Conservation (phyloP, 345 rosid genomes). For the Adansonia digitata region DNA sequence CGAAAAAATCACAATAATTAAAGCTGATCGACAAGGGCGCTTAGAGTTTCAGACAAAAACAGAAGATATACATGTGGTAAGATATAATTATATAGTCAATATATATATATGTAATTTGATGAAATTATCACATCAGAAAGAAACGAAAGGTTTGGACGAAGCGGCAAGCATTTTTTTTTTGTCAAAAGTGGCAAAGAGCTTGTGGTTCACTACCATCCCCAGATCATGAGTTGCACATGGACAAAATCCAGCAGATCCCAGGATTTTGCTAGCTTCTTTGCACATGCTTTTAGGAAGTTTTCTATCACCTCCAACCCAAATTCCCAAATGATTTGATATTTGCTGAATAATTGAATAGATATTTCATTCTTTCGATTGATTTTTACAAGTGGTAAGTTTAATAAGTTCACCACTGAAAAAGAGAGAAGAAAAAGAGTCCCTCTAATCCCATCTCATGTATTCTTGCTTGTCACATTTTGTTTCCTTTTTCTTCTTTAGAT, state of each 20-base stretch:
- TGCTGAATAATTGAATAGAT: too few relatives aligned
- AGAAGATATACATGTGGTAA: not conserved
- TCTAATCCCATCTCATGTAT: not conserved
- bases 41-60: not conserved
- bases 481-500: not conserved
- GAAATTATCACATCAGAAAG: not conserved
- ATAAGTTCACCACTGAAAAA: not conserved
- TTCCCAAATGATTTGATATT: not conserved
- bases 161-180: too few relatives aligned
- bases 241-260: not conserved
- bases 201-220: not conserved
- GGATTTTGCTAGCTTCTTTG: not conserved
- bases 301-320: too few relatives aligned
- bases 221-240: not conserved
- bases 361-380: not conserved
- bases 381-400: not conserved
- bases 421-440: not conserved
- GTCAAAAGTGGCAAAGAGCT: too few relatives aligned
- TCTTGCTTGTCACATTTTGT: not conserved
- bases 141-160: too few relatives aligned
- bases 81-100: too few relatives aligned
- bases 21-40: not conserved
- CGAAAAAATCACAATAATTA: too few relatives aligned
- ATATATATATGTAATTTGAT: not conserved
- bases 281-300: not conserved